phyloP scores from a whole-genome alignment of 2,329 filamentous ascomycete species.

The Lojkania enalia region DNA sequence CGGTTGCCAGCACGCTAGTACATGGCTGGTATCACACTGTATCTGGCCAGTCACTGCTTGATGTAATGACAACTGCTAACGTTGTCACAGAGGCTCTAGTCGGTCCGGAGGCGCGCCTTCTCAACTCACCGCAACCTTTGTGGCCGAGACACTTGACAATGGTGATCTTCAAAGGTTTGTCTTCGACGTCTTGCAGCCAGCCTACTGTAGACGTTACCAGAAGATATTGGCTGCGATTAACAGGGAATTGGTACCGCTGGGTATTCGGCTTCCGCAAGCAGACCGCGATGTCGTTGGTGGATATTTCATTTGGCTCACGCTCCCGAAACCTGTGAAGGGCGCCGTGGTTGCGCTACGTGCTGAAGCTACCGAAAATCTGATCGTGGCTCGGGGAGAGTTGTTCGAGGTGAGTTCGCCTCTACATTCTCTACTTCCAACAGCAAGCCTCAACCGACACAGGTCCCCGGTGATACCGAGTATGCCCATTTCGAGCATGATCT shows the following conservation, averaged over 20 bases:
- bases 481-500: conserved; percentile 60
- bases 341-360: conserved; percentile 61
- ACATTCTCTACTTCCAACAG: conserved; percentile 37
- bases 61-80: conserved; percentile 25
- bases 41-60: conserved; percentile 10
- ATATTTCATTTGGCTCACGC: conserved; percentile 80
- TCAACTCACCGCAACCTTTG: conserved; percentile 61
- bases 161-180: conserved; percentile 60
- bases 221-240: conserved; percentile 63
- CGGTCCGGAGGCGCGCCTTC: conserved; percentile 63
- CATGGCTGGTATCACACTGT: conserved; percentile 5
- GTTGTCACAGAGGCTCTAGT: conserved; percentile 55
- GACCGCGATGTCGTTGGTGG: conserved; percentile 66
- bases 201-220: conserved; percentile 58
- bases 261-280: conserved; percentile 55
- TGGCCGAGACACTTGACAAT: conserved; percentile 58
- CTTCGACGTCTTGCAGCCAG: conserved; percentile 55
- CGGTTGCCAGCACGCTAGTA: too few relatives aligned
- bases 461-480: conserved; percentile 51
- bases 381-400: conserved; percentile 63
- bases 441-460: conserved; percentile 29
- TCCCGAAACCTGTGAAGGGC: conserved; percentile 60
- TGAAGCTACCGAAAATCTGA: conserved; percentile 64
- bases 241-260: conserved; percentile 64
- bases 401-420: conserved; percentile 59